Evolutionary conservation across 805 yeast species (phyloP), one percentile per base, ranked within the genome.

Genomic region (Starmerella riodocensis): DNA sequence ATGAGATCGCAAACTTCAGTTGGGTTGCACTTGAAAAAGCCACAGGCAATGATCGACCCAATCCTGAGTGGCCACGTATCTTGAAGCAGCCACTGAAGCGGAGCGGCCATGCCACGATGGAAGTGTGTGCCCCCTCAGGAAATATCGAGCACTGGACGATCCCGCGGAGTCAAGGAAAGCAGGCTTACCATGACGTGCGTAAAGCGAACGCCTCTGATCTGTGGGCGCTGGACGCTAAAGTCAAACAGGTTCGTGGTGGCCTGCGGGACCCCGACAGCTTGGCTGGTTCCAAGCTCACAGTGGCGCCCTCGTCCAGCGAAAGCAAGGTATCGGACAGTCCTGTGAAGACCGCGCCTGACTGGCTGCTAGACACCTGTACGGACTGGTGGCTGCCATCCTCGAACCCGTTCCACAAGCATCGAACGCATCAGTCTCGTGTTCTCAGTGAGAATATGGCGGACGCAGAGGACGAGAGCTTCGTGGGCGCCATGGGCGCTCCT

Each of bases 121-220:
- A 76, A 47, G 70, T 85, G 2, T 84, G 95, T 64, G 74, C 83
- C 0, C 71, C 86, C 0, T 68, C 77, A 12, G 95, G 95, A 1
- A 69, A 70, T 34, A 59, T 88, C 31, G 96, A 88, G 59, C 74
- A 76, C 43, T 85, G 96, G 94, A 76, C 76, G 13, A 71, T 91
- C 2, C 78, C 96, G 0, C 80, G 77, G 55, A 75, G 93, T 16
- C 66, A 71, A 39, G 80, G 83, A 5, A 73, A 74, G 45, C 78
- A 73, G 45, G 73, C 66, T 2, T 91, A 83, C 50, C 93, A 82
- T 53, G 97, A 91, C 62, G 94, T 94, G 0, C 68, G 96, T 40
- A 88, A 91, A 57, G 73, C 83, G 0, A 59, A 59, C n/a, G 71
- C 72, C 54, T 94, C 95, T 18, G 98, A 91, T 56, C 60, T 77